Percentiles rank a stretch among this genome's conserved stretches.
phyloP scores from a whole-genome alignment of 2,329 filamentous ascomycete species.

The Sporothrix brunneoviolacea region DNA sequence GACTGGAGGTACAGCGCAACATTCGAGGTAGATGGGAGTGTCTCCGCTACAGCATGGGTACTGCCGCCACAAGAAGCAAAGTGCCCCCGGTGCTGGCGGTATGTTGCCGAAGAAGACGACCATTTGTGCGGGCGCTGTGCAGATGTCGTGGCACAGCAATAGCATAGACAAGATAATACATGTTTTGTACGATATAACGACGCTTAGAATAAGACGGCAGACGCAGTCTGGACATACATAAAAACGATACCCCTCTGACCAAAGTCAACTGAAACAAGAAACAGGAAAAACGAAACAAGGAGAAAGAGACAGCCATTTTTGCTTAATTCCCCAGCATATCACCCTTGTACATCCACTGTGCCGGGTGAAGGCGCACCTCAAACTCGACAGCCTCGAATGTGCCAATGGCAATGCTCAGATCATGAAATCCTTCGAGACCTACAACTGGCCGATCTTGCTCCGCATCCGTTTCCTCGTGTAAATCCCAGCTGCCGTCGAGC shows the following conservation, averaged over 20 bases:
- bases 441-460: slow-evolving; percentile 54
- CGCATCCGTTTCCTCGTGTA: slow-evolving; percentile 67
- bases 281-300: neutral
- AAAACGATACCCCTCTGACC: slow-evolving; percentile 15
- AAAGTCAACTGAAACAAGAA: no score
- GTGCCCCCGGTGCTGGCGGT: slow-evolving; percentile 86
- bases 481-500: slow-evolving; percentile 57
- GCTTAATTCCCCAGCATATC: no score
- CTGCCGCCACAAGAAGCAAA: slow-evolving; percentile 54
- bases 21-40: slow-evolving; percentile 36
- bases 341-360: slow-evolving; percentile 51
- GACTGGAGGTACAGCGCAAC: slow-evolving; percentile 38
- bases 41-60: slow-evolving; percentile 35
- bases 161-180: neutral
- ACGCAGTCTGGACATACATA: neutral
- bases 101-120: slow-evolving; percentile 60
- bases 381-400: slow-evolving; percentile 62
- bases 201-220: neutral
- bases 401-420: slow-evolving; percentile 65
- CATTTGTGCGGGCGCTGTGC: slow-evolving; percentile 68
- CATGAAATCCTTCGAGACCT: slow-evolving; percentile 64
- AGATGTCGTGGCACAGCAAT: slow-evolving; percentile 43
- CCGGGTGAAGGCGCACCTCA: slow-evolving; percentile 57
- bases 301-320: neutral
- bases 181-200: slow-evolving; percentile 1